Evolutionary conservation across 176 grass and related monocot species (phyloP).

Genomic region (Aegilops umbellulata): DNA sequence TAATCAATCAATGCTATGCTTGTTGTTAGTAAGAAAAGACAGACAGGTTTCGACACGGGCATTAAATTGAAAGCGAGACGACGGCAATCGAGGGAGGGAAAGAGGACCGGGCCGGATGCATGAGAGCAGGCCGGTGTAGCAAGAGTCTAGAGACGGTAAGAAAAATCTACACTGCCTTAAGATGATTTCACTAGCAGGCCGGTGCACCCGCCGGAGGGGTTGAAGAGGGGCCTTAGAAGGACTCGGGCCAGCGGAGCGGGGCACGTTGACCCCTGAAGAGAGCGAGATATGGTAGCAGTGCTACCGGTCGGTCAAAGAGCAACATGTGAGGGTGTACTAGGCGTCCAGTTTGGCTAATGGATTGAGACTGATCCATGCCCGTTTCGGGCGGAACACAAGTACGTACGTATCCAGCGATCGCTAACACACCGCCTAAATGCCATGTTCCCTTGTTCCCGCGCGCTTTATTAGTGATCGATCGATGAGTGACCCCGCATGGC

Average conservation of each 20-base stretch:
- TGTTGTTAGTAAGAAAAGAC: background rate
- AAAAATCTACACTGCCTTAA: no score
- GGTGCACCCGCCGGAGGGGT: no score
- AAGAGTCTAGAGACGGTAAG: no score
- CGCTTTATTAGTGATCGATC: background rate
- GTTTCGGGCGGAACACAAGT: background rate
- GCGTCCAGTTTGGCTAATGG: background rate
- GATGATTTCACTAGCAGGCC: no score
- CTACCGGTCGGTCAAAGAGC: background rate
- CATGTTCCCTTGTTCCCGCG: background rate
- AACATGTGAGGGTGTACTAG: no score
- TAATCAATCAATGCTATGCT: constrained; percentile 20
- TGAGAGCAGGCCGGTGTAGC: no score
- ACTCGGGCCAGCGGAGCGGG: no score
- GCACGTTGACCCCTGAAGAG: background rate
- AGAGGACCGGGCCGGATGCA: no score
- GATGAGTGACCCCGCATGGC: background rate
- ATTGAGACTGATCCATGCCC: background rate
- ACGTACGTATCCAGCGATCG: background rate
- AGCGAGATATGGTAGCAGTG: no score
- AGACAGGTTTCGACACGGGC: constrained; percentile 26
- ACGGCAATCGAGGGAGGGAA: constrained; percentile 4
- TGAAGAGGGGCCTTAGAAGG: no score
- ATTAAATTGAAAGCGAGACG: background rate
- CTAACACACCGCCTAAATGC: background rate